Evolutionary conservation across 2,329 filamentous ascomycete species (phyloP).

Genomic region (Ophiocordyceps camponoti-rufipedis): DNA sequence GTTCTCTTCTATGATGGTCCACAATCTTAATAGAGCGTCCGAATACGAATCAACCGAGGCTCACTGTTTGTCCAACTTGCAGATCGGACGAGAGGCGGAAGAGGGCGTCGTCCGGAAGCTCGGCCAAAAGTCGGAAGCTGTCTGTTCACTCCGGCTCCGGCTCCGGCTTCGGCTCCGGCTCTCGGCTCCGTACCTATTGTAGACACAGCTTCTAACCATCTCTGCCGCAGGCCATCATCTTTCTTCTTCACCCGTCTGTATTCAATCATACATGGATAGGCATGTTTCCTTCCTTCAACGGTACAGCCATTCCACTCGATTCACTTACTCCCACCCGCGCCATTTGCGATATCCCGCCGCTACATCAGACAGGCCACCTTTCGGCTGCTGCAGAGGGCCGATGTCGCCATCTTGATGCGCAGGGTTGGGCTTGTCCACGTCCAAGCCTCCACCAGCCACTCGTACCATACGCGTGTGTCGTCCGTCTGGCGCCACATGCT

Average conservation of each 20-base stretch:
- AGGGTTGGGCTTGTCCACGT: conserved; percentile 40
- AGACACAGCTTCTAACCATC: not conserved
- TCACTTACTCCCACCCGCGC: not conserved
- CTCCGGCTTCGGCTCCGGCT: not conserved
- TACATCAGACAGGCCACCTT: conserved; percentile 57
- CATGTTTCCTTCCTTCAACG: not conserved
- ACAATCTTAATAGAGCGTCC: not conserved
- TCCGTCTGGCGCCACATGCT: conserved; percentile 96
- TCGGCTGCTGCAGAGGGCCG: conserved; percentile 49
- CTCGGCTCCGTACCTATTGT: not conserved
- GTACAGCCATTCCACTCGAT: not conserved
- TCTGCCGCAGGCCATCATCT: not conserved
- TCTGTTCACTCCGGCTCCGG: too few relatives aligned
- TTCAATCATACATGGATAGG: not conserved
- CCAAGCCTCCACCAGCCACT: conserved; percentile 88
- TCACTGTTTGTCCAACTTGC: too few relatives aligned
- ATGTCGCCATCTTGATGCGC: conserved; percentile 46
- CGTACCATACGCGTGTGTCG: conserved; percentile 93
- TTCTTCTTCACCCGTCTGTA: not conserved
- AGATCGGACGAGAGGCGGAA: too few relatives aligned
- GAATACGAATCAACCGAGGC: not conserved
- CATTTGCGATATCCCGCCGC: not conserved
- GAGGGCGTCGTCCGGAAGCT: too few relatives aligned
- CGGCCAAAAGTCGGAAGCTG: too few relatives aligned
- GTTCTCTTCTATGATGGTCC: too few relatives aligned